Conservation (phyloP, 495 filamentous ascomycete genomes). For the Penicillium chermesinum region DNA sequence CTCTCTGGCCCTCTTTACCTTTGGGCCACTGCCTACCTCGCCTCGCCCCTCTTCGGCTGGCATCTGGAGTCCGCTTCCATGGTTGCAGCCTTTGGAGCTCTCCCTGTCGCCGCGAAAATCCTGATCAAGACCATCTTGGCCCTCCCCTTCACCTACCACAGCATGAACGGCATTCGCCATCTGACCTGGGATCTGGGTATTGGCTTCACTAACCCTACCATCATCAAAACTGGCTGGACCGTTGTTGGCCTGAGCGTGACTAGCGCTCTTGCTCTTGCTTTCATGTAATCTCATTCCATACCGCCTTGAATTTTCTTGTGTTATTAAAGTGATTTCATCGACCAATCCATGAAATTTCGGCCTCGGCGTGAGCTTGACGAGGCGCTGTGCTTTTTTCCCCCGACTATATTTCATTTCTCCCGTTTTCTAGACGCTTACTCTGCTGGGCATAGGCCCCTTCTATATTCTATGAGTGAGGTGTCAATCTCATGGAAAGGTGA, state of each 20-base stretch:
- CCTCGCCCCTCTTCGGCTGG: constrained; percentile 72
- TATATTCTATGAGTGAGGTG: neutral
- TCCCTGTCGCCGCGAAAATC: constrained; percentile 65
- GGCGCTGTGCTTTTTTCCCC: constrained; percentile 17
- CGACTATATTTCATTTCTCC: constrained; percentile 4
- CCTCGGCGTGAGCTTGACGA: constrained; percentile 18
- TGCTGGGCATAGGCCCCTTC: neutral
- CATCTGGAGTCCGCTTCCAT: constrained; percentile 78
- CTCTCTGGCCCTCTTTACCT: constrained; percentile 76
- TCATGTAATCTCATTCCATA: constrained; percentile 37
- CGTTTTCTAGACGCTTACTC: neutral
- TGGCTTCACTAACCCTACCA: constrained; percentile 61
- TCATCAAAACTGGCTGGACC: constrained; percentile 70
- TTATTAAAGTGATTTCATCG: constrained; percentile 36
- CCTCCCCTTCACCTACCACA: constrained; percentile 84
- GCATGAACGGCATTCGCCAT: constrained; percentile 84
- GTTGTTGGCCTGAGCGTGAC: constrained; percentile 64
- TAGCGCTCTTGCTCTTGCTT: constrained; percentile 57
- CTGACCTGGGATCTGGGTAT: constrained; percentile 76
- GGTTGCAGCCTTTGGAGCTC: constrained; percentile 68
- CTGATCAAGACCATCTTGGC: constrained; percentile 67
- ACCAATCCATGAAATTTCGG: constrained; percentile 23
- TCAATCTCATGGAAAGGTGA: neutral
- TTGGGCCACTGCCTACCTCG: constrained; percentile 79
- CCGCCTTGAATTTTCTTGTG: constrained; percentile 31